These are phyloP conservation scores for Solanum etuberosum DNA, from an alignment of 257 asterid species.

Conservation along the genomic window DNA sequence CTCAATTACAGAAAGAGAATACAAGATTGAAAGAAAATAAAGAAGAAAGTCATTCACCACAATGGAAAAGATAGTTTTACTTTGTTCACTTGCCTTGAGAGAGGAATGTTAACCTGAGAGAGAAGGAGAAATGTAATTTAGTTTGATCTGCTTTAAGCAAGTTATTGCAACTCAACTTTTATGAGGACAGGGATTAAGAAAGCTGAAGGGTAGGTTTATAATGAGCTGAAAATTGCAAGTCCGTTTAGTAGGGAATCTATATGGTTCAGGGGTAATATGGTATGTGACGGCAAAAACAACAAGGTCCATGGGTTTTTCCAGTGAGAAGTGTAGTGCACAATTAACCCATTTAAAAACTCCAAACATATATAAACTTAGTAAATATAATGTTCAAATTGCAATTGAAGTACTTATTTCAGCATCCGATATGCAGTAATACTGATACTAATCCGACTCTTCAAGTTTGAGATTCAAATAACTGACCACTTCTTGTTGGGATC, in stretches of 20 bases:
- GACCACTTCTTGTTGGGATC: background rate
- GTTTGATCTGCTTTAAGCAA: background rate
- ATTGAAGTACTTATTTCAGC: background rate
- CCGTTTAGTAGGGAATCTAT: background rate
- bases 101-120: background rate
- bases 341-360: background rate
- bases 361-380: background rate
- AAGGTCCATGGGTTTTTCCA: background rate
- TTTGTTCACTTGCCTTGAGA: background rate
- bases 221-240: background rate
- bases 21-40: background rate
- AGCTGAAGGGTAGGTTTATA: background rate
- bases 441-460: background rate
- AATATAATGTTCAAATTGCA: background rate
- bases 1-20: background rate
- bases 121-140: background rate
- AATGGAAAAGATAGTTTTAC: background rate
- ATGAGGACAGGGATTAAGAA: background rate
- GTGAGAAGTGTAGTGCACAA: background rate
- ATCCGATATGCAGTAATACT: background rate
- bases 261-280: background rate
- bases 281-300: background rate
- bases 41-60: background rate
- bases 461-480: background rate
- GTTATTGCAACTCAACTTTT: background rate